phyloP scores from a whole-genome alignment of 2,329 filamentous ascomycete species.

The Sclerotinia sclerotiorum region DNA sequence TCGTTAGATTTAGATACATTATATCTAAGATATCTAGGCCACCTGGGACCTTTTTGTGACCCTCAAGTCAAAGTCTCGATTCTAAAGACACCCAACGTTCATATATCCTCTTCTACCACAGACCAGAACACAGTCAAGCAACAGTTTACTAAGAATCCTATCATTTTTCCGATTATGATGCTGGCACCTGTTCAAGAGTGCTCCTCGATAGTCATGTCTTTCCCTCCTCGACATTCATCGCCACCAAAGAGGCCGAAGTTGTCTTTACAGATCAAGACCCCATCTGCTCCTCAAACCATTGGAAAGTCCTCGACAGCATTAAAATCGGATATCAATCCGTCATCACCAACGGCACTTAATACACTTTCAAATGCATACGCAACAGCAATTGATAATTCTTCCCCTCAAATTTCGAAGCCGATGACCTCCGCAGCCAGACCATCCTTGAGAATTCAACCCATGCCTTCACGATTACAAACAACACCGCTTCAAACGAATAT shows the following conservation, averaged over 20 bases:
- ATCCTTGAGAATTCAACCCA: conserved; percentile 39
- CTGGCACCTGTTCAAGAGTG: conserved; percentile 33
- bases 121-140: neutral
- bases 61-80: conserved; percentile 20
- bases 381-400: conserved; percentile 60
- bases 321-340: conserved; percentile 51
- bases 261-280: conserved; percentile 55
- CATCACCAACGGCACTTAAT: conserved; percentile 63
- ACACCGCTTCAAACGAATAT: conserved; percentile 39
- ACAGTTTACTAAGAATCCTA: conserved; percentile 11
- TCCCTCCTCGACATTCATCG: conserved; percentile 33
- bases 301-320: conserved; percentile 47
- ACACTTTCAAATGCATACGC: conserved; percentile 66
- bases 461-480: conserved; percentile 25
- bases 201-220: conserved; percentile 36
- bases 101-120: neutral
- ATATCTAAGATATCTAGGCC: conserved; percentile 9
- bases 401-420: conserved; percentile 46
- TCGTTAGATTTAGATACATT: neutral
- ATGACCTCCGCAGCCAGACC: conserved; percentile 44
- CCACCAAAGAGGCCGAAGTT: conserved; percentile 50
- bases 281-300: conserved; percentile 44
- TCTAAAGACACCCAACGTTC: neutral
- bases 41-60: conserved; percentile 22
- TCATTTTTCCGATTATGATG: conserved; percentile 33